Percentiles rank a stretch among this genome's conserved stretches.
phyloP scores from a whole-genome alignment of 225 moss, liverwort and hornwort genomes.

The Physcomitrellopsis africana region DNA sequence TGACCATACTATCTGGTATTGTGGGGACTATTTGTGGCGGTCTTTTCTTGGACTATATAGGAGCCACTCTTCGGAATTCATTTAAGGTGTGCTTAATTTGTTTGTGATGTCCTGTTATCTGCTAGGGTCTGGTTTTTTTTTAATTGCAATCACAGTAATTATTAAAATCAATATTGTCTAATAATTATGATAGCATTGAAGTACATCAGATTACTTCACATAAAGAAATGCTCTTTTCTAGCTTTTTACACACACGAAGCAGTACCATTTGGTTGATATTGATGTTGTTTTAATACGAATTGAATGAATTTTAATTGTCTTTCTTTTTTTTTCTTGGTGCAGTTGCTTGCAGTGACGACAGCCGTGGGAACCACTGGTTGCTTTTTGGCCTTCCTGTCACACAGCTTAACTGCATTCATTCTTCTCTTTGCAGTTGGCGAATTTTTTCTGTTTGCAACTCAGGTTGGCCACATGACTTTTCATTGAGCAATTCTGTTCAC shows the following conservation, averaged over 20 bases:
- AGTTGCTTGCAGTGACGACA: slow-evolving; percentile 68
- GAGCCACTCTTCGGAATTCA: slow-evolving; percentile 78
- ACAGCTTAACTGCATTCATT: slow-evolving; percentile 61
- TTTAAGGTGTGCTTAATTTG: slow-evolving; percentile 61
- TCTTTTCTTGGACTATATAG: slow-evolving; percentile 72
- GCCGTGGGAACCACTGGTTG: slow-evolving; percentile 71
- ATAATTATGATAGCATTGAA: background rate
- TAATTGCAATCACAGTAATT: background rate
- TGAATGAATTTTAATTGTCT: slow-evolving; percentile 2
- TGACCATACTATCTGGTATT: slow-evolving; percentile 89
- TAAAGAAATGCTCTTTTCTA: background rate
- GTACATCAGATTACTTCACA: background rate
- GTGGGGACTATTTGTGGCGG: slow-evolving; percentile 91
- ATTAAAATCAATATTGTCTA: background rate
- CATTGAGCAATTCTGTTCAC: background rate
- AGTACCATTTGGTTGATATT: background rate
- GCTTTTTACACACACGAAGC: background rate
- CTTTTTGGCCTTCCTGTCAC: slow-evolving; percentile 65
- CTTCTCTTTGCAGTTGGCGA: slow-evolving; percentile 84
- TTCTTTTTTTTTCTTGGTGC: slow-evolving; percentile 32
- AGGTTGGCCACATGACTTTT: slow-evolving; percentile 43
- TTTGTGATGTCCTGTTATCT: background rate
- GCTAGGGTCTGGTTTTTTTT: background rate
- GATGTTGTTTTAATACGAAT: background rate
- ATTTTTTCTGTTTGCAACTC: slow-evolving; percentile 89